Conservation (phyloP, 495 filamentous ascomycete genomes). For the Penicillium pulvis region DNA sequence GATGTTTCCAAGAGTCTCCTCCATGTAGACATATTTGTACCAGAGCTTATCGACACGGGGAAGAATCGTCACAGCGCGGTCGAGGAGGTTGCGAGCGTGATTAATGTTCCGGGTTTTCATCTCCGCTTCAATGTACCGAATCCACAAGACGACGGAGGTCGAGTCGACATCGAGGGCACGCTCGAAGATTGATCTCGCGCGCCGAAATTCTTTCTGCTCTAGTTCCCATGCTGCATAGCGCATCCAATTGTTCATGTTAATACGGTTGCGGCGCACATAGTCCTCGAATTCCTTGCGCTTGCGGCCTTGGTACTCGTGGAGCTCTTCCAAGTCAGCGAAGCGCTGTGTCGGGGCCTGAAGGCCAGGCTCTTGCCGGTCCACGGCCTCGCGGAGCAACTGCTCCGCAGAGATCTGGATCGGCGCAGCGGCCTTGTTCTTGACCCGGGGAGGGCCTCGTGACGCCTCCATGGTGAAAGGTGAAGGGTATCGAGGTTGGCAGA, state of each 20-base stretch:
- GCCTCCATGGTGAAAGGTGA: constrained; percentile 70
- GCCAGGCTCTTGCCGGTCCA: constrained; percentile 90
- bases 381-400: constrained; percentile 95
- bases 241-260: constrained; percentile 99
- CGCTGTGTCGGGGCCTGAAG: constrained; percentile 90
- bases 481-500: not conserved
- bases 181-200: constrained; percentile 95
- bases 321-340: constrained; percentile 95
- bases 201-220: constrained; percentile 97
- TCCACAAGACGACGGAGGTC: constrained; percentile 78
- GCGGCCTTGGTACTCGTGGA: constrained; percentile 95
- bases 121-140: constrained; percentile 93
- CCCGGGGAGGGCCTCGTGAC: constrained; percentile 89
- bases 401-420: constrained; percentile 91
- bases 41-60: constrained; percentile 93
- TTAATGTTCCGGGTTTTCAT: constrained; percentile 98
- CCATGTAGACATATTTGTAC: constrained; percentile 99
- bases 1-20: constrained; percentile 93
- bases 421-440: constrained; percentile 97
- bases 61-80: constrained; percentile 93
- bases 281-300: constrained; percentile 97
- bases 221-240: constrained; percentile 97
- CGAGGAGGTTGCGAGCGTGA: constrained; percentile 91
- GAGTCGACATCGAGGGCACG: constrained; percentile 90
- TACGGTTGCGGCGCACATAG: constrained; percentile 91